These are phyloP conservation scores for Domatiomyces catenatus DNA, from an alignment of 2,329 filamentous ascomycete species.

Conservation along the genomic window DNA sequence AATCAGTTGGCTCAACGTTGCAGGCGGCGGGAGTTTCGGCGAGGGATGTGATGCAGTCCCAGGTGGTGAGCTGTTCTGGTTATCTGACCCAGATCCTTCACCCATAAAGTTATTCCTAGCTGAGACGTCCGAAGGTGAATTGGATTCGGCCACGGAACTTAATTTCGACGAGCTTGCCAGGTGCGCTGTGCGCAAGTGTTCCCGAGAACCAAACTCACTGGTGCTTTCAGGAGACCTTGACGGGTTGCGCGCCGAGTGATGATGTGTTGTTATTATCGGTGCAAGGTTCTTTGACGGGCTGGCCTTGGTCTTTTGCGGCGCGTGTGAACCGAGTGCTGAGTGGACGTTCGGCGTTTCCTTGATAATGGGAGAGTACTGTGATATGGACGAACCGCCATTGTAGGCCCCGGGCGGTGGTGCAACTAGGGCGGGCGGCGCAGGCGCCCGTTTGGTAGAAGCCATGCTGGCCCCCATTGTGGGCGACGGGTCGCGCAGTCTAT, in stretches of 20 bases:
- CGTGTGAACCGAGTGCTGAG: background rate
- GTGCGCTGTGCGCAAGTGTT: slow-evolving; percentile 15
- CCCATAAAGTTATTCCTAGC: background rate
- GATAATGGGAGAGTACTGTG: slow-evolving; percentile 17
- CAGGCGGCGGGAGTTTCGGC: slow-evolving; percentile 13
- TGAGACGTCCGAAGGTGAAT: background rate
- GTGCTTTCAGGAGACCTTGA: background rate
- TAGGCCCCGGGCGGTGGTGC: slow-evolving; percentile 14
- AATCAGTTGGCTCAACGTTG: slow-evolving; percentile 14
- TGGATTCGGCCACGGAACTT: slow-evolving; percentile 5
- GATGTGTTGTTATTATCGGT: slow-evolving; percentile 7
- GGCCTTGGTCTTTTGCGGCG: background rate
- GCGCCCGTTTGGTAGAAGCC: slow-evolving; percentile 9
- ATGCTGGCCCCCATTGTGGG: slow-evolving; percentile 9
- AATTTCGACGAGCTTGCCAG: slow-evolving; percentile 13
- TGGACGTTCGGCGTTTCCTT: slow-evolving; percentile 10
- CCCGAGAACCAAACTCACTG: slow-evolving; percentile 7
- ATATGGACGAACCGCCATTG: slow-evolving; percentile 16
- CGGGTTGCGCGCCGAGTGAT: background rate
- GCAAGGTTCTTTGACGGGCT: slow-evolving; percentile 2
- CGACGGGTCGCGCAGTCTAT: slow-evolving; percentile 13
- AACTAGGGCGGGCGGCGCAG: slow-evolving; percentile 12
- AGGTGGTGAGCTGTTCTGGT: background rate
- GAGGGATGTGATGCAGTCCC: slow-evolving; percentile 9
- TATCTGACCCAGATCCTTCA: background rate